A percentile compares a stretch with the other conserved stretches of the same genome.
These are phyloP conservation scores for Gonapodya prolifera DNA, from an alignment of 192 early-diverging fungal species.

Conservation along the genomic window DNA sequence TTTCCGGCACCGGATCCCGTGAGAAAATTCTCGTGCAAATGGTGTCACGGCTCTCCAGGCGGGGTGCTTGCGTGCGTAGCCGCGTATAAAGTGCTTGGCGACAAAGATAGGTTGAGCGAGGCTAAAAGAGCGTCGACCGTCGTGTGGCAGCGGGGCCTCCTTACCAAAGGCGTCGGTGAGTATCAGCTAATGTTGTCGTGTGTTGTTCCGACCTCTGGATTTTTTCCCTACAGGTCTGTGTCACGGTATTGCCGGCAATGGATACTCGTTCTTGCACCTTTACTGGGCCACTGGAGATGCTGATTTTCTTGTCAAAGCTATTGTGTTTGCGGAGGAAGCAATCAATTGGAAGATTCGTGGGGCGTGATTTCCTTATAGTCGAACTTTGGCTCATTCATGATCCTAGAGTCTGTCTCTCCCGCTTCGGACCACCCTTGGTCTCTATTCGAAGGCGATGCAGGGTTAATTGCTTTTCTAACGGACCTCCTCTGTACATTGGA, in stretches of 20 bases:
- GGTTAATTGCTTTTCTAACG: neutral
- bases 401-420: neutral
- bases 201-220: too few relatives aligned
- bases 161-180: conserved; percentile 14
- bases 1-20: neutral
- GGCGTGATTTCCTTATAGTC: neutral
- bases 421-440: neutral
- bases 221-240: conserved; percentile 13
- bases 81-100: conserved; percentile 9
- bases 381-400: neutral
- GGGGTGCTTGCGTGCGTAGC: conserved; percentile 6
- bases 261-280: conserved; percentile 12
- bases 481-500: neutral
- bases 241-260: conserved; percentile 19
- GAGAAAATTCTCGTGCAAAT: conserved; percentile 6
- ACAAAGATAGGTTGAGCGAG: neutral
- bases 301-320: neutral
- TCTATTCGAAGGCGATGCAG: neutral
- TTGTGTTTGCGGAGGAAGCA: neutral
- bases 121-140: conserved; percentile 8
- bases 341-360: neutral
- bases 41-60: conserved; percentile 14
- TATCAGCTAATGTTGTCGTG: conserved; percentile 6
- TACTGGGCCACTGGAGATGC: conserved; percentile 9
- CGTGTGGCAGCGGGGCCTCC: conserved; percentile 16